phyloP scores from a whole-genome alignment of 441 rosid species.

The Erodium moschatum region DNA sequence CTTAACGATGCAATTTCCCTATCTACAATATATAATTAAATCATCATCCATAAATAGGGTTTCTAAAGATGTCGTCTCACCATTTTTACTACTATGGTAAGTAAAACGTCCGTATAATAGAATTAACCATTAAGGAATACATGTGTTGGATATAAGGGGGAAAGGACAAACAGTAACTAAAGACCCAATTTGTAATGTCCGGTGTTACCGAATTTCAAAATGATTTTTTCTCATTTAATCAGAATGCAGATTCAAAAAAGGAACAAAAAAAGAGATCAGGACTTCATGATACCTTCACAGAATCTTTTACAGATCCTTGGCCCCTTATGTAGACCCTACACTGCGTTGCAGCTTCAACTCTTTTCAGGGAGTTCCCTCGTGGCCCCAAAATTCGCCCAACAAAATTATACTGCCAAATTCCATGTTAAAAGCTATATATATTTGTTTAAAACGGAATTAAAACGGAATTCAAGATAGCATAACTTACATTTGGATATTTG shows the following conservation, averaged over 20 bases:
- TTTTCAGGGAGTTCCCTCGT: conserved; percentile 89
- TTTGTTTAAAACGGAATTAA: background rate
- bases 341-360: conserved; percentile 73
- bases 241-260: background rate
- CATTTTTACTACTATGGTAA: background rate
- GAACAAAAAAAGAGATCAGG: background rate
- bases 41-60: too few relatives aligned
- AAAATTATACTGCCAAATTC: conserved; percentile 62
- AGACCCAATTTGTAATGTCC: background rate
- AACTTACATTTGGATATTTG: conserved; percentile 75
- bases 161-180: too few relatives aligned
- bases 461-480: conserved; percentile 1
- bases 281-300: conserved; percentile 50
- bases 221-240: background rate
- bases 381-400: conserved; percentile 95
- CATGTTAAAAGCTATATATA: conserved; percentile 23
- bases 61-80: too few relatives aligned
- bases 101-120: background rate
- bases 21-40: background rate
- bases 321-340: conserved; percentile 91
- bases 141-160: too few relatives aligned
- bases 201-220: background rate
- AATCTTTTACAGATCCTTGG: conserved; percentile 83
- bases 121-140: background rate
- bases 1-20: background rate